Conservation (phyloP, 345 rosid genomes). For the Leavenworthia alabamica region DNA sequence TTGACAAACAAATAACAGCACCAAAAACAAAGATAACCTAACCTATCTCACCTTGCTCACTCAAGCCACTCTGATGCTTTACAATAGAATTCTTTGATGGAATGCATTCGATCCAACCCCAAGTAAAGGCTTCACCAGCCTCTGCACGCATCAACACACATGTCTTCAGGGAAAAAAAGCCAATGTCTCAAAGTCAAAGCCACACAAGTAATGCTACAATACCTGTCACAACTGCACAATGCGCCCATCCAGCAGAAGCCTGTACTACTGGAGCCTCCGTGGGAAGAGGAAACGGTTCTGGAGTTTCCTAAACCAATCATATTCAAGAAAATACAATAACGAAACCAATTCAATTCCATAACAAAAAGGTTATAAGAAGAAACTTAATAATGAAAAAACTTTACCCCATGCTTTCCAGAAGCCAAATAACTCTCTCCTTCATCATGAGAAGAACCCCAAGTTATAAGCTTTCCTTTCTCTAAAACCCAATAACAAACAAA, state of each 20-base stretch:
- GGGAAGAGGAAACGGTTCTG: constrained; percentile 68
- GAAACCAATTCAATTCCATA: constrained; percentile 24
- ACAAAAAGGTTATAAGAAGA: constrained; percentile 8
- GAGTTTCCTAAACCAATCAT: constrained; percentile 50
- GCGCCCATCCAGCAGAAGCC: constrained; percentile 87
- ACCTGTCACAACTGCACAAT: constrained; percentile 73
- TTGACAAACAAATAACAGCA: neutral
- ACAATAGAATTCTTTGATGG: constrained; percentile 47
- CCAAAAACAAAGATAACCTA: neutral
- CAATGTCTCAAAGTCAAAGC: neutral
- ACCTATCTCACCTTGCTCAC: constrained; percentile 45
- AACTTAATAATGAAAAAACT: neutral
- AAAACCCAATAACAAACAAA: constrained; percentile 6
- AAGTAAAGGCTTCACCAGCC: constrained; percentile 61
- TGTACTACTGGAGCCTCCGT: constrained; percentile 45
- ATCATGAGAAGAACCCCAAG: constrained; percentile 79
- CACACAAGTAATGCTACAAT: neutral
- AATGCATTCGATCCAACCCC: constrained; percentile 97
- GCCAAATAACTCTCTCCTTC: constrained; percentile 66
- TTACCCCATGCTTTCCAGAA: constrained; percentile 86
- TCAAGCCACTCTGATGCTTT: constrained; percentile 38
- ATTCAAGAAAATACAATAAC: constrained; percentile 8
- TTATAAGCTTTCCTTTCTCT: constrained; percentile 66
- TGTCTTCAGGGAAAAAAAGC: neutral
- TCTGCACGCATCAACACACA: constrained; percentile 35